phyloP scores from a whole-genome alignment of 805 yeast genomes.

The Geotrichum ghanense region DNA sequence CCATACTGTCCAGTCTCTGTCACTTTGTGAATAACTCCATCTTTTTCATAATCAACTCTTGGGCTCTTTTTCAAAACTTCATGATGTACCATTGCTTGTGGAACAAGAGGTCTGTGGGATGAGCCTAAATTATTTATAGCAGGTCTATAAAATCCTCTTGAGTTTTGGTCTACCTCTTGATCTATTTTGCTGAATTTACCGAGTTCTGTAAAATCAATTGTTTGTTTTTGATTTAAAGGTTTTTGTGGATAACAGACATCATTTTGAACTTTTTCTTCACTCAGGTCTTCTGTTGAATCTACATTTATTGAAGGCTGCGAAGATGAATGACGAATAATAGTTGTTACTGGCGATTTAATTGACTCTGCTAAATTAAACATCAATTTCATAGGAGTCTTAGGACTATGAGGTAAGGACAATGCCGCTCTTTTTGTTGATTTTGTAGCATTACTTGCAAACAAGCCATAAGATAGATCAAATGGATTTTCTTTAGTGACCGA shows the following conservation, averaged over 20 bases:
- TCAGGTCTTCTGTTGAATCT: background rate
- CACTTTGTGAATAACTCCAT: slow-evolving; percentile 3
- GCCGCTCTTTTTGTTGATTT: background rate
- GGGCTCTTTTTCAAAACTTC: background rate
- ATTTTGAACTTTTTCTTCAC: slow-evolving; percentile 36
- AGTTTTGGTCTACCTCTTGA: slow-evolving; percentile 2
- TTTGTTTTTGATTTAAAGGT: slow-evolving; percentile 43
- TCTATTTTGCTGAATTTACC: slow-evolving; percentile 54
- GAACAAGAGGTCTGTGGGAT: slow-evolving; percentile 11
- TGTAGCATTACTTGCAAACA: too few species aligned
- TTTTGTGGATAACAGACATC: slow-evolving; percentile 96
- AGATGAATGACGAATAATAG: background rate
- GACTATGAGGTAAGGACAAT: background rate
- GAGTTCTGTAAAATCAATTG: slow-evolving; percentile 84
- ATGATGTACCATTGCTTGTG: slow-evolving; percentile 8
- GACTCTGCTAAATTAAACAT: background rate
- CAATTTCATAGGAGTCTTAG: background rate
- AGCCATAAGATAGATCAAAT: background rate
- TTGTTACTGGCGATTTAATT: background rate
- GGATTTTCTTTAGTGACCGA: background rate
- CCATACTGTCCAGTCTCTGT: slow-evolving; percentile 3
- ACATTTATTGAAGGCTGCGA: background rate
- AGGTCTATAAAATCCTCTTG: slow-evolving; percentile 5
- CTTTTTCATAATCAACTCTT: slow-evolving; percentile 1
- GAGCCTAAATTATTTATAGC: slow-evolving; percentile 1